Conservation (phyloP, 306 rosid genomes). For the Medicago arabica region DNA sequence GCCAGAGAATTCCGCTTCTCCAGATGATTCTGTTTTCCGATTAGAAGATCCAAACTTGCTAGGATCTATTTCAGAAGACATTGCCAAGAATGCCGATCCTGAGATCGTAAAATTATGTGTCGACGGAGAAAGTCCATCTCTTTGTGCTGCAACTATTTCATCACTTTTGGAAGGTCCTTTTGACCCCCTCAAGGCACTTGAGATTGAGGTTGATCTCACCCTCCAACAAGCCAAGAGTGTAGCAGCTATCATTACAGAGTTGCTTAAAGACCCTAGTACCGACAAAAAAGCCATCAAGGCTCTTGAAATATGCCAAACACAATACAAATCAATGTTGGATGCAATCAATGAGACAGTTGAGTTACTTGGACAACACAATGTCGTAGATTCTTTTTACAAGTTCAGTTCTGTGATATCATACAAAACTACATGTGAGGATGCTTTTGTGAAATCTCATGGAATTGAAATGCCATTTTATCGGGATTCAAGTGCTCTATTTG, state of each 20-base stretch:
- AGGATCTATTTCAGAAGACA: neutral
- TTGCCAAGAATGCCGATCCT: neutral
- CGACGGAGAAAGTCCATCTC: neutral
- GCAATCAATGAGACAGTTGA: neutral
- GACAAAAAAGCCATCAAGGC: neutral
- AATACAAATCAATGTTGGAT: neutral
- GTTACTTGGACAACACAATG: neutral
- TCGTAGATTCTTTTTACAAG: slow-evolving; percentile 41
- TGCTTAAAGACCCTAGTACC: neutral
- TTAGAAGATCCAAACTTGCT: neutral
- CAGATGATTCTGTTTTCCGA: neutral
- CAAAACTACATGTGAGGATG: slow-evolving; percentile 5
- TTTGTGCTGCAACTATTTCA: slow-evolving; percentile 27
- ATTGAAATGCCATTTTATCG: neutral
- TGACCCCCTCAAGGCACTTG: slow-evolving; percentile 34
- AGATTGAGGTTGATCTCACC: slow-evolving; percentile 12
- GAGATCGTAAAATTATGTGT: neutral
- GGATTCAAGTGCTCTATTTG: neutral
- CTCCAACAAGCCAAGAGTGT: neutral
- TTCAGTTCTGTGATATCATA: slow-evolving; percentile 1
- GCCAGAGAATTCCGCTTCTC: too few relatives aligned
- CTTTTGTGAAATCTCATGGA: slow-evolving; percentile 11
- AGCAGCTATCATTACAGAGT: fast-evolving
- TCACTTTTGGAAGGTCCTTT: neutral
- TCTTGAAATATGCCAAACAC: neutral